A percentile compares a stretch with the other conserved stretches of the same genome.
phyloP scores from a whole-genome alignment of 2,329 filamentous ascomycete species.

The Fusarium proliferatum region DNA sequence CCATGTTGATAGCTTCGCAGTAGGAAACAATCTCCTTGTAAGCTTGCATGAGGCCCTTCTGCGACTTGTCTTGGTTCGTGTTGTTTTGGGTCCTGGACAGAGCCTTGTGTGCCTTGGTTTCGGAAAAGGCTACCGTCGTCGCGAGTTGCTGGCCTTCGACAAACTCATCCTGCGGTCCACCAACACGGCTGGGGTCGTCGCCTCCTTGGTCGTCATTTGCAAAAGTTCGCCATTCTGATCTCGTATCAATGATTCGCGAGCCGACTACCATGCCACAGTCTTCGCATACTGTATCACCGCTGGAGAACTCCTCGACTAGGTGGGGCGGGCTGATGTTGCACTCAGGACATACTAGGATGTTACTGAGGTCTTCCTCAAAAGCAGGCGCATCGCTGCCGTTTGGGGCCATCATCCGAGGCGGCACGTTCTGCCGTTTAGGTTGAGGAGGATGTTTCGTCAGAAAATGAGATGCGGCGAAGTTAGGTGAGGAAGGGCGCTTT shows the following conservation, averaged over 20 bases:
- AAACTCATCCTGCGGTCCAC: slow-evolving; percentile 90
- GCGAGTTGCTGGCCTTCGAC: slow-evolving; percentile 90
- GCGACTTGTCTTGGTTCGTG: slow-evolving; percentile 84
- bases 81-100: slow-evolving; percentile 88
- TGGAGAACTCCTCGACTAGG: slow-evolving; percentile 90
- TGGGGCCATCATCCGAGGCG: slow-evolving; percentile 60
- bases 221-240: slow-evolving; percentile 98
- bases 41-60: slow-evolving; percentile 83
- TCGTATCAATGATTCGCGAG: slow-evolving; percentile 91
- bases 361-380: slow-evolving; percentile 88
- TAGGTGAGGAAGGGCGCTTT: slow-evolving; percentile 25
- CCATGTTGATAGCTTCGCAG: slow-evolving; percentile 86
- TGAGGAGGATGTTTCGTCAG: slow-evolving; percentile 43
- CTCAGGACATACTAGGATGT: slow-evolving; percentile 86
- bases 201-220: slow-evolving; percentile 97
- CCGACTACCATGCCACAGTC: slow-evolving; percentile 92
- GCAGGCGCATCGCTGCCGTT: slow-evolving; percentile 49
- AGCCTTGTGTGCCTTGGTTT: slow-evolving; percentile 76
- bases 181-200: slow-evolving; percentile 97
- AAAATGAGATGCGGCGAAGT: slow-evolving; percentile 30
- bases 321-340: slow-evolving; percentile 94
- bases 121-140: slow-evolving; percentile 87
- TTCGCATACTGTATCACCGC: slow-evolving; percentile 90
- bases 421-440: slow-evolving; percentile 58
- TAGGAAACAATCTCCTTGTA: slow-evolving; percentile 89